Evolutionary conservation across 2,329 filamentous ascomycete species (phyloP), one percentile per base, ranked within the genome.

Genomic region (Fusarium pseudograminearum): DNA sequence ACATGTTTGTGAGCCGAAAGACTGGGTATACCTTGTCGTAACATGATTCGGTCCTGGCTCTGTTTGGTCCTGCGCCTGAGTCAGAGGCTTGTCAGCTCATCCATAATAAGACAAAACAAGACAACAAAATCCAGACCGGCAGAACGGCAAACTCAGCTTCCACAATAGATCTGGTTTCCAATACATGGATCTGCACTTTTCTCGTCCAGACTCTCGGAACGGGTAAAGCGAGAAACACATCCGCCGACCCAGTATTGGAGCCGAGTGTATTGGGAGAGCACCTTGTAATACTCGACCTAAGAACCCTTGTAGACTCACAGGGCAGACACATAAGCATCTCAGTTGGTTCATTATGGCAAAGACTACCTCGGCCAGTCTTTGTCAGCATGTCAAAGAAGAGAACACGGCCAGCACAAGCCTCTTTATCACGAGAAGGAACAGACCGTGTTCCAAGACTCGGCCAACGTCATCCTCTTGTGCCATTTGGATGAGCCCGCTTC

Each of bases 401-500:
- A 56, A 18, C 26, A 20, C 36, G 28, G 14, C 48, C 34, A 52
- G 9, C 40, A 20, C 24, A 53, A 38, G 28, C 38, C 14, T 45
- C 10, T 57, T 24, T 14, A 14, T 45, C 33, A 50, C 59, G 44
- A 36, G 44, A 45, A 62, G 26, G 31, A 51, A 33, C 52, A 64
- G 38, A 33, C 33, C 26, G 22, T 64, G n/a, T 30, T 34, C 4
- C 7, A 34, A 18, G n/a, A 10, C 14, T 34, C 18, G 18, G 34
- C 16, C n/a, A 18, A 14, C 20, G 7, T 28, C 24, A 11, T 30
- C 34, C 10, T 41, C 10, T 20, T 18, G n/a, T 30, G 33, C 16
- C n/a, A 16, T 45, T 28, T 26, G 14, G 24, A 44, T 30, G 47
- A 41, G 20, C 28, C 22, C 10, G 10, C 15, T 41, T n/a, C 33